Conservation (phyloP, 73 alveolate species). For the Tetrahymena malaccensis region DNA sequence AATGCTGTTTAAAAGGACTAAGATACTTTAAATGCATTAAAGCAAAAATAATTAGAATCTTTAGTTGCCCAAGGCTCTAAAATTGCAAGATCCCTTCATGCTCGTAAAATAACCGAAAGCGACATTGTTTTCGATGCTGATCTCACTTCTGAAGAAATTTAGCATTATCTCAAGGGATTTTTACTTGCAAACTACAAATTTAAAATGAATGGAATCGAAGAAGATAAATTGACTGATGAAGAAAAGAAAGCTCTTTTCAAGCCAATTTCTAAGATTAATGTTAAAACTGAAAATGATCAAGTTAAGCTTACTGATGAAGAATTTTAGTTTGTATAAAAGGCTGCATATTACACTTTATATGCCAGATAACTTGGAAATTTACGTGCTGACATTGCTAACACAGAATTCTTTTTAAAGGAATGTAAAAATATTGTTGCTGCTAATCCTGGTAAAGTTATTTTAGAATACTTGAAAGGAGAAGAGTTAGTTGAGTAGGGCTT, state of each 20-base stretch:
- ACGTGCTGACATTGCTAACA: slow-evolving; percentile 65
- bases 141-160: not conserved
- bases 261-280: not conserved
- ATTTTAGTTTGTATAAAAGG: not conserved
- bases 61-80: not conserved
- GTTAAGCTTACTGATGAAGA: not conserved
- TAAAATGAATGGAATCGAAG: not conserved
- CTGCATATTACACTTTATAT: slow-evolving; percentile 44
- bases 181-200: not conserved
- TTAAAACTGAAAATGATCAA: not conserved
- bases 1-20: not conserved
- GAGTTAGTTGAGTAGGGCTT: slow-evolving; percentile 48
- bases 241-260: not conserved
- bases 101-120: not conserved
- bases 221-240: not conserved
- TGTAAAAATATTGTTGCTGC: slow-evolving; percentile 45
- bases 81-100: not conserved
- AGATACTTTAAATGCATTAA: not conserved
- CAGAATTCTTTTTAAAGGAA: slow-evolving; percentile 59
- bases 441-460: slow-evolving; percentile 9
- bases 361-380: slow-evolving; percentile 74
- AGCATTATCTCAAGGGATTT: not conserved
- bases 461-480: slow-evolving; percentile 68
- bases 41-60: not conserved
- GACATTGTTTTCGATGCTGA: not conserved